Base-by-base conservation (phyloP, 225 moss, liverwort and hornwort genomes). In the Pseudoscleropodium purum region DNA sequence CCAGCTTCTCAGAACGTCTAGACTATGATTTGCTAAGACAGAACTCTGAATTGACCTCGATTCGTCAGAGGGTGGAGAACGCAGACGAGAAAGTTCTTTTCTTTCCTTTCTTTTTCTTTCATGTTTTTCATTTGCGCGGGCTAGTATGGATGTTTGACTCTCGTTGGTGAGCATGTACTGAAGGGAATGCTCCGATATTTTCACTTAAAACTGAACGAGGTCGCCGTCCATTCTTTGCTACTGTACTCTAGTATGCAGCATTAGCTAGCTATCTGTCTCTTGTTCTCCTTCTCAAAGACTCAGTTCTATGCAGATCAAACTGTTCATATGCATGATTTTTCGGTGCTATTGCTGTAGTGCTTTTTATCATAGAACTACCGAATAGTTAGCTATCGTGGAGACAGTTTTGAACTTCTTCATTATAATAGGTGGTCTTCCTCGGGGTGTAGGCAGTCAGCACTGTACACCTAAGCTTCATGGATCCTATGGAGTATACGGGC, bases 1-100 rank as follows among this genome's bases (percentile, higher is more conserved):
- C 59, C 73, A 79, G n/a, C 84, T 63, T 87, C 78, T 45, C 70
- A 70, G 83, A 67, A 75, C 75, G 45, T 66, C 67, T 64, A 57
- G 68, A 41, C n/a, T 57, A 39, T 87, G 64, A 83, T 87, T 75
- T 87, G 60, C 70, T 61, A 25, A 23, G 47, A 41, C 31, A 68
- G 39, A 43, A 75, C 49, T 86, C 34, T 84, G 86, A 89, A 87
- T 87, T 90, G 90, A 90, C 89, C 90, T 89, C 30, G 54, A 88
- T 85, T 59, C 5, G 87, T 80, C 87, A 86, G 80, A 61, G 54
- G n/a, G 25, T 79, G 47, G 85, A 85, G 80, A 63, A 52, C 61
- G 39, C 16, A 83, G 63, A 82, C 21, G 14, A 43, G 82, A 63
- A 63, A 47, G 10, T 63, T 21, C 27, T 59, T 57, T 18, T 57